Evolutionary conservation across 2,329 filamentous ascomycete species (phyloP).

Genomic region (Dactylellina drechsleri): DNA sequence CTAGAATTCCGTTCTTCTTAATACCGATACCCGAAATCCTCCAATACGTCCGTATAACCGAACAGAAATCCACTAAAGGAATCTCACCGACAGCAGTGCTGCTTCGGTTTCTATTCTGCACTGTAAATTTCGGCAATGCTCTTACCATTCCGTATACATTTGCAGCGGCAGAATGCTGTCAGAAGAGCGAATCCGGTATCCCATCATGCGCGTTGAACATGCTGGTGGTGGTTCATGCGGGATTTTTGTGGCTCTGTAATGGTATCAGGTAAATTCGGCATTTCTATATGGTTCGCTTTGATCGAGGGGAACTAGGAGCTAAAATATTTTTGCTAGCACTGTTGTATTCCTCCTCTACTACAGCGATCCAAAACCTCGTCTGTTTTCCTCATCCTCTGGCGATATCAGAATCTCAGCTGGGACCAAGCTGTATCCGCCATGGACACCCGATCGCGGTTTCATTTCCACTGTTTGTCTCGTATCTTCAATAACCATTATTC

Average conservation of each 20-base stretch:
- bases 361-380: slow-evolving; percentile 21
- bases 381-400: slow-evolving; percentile 30
- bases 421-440: slow-evolving; percentile 27
- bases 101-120: slow-evolving; percentile 45
- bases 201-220: slow-evolving; percentile 34
- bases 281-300: neutral
- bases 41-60: slow-evolving; percentile 35
- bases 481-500: slow-evolving; percentile 24
- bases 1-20: slow-evolving; percentile 32
- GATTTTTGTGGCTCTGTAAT: slow-evolving; percentile 26
- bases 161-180: slow-evolving; percentile 43
- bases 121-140: slow-evolving; percentile 44
- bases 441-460: slow-evolving; percentile 33
- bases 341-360: slow-evolving; percentile 33
- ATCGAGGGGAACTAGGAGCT: neutral
- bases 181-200: slow-evolving; percentile 6
- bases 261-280: slow-evolving; percentile 21
- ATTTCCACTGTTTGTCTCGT: slow-evolving; percentile 25
- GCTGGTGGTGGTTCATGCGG: slow-evolving; percentile 40
- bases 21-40: slow-evolving; percentile 49
- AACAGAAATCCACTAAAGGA: slow-evolving; percentile 28
- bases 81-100: slow-evolving; percentile 40
- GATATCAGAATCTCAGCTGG: slow-evolving; percentile 28
- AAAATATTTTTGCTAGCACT: slow-evolving; percentile 13
- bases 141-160: slow-evolving; percentile 50